Percentiles rank a stretch among this genome's conserved stretches.
Evolutionary conservation across 257 asterid species (phyloP).

Genomic region (Rehmannia glutinosa): DNA sequence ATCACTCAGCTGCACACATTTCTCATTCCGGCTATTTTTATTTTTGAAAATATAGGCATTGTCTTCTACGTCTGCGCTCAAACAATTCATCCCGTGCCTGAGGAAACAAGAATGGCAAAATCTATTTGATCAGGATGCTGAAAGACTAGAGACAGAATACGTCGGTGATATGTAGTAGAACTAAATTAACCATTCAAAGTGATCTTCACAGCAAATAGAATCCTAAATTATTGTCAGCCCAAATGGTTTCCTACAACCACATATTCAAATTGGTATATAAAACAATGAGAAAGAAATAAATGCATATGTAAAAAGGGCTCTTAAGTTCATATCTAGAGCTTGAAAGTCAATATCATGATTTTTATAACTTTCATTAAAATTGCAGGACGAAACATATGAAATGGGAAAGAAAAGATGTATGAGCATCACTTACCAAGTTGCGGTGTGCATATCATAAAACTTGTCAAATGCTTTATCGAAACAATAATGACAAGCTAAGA

Average conservation of each 20-base stretch:
- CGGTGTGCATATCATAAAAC: conserved; percentile 79
- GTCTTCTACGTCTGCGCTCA: conserved; percentile 57
- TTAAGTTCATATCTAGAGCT: no score
- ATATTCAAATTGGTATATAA: background rate
- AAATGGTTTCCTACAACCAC: conserved; percentile 59
- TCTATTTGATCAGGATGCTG: background rate
- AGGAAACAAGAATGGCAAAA: background rate
- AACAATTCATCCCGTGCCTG: conserved; percentile 90
- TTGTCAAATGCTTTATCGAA: conserved; percentile 78
- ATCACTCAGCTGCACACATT: conserved; percentile 48
- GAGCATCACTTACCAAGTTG: conserved; percentile 61
- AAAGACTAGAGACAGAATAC: background rate
- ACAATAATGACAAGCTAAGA: conserved; percentile 76
- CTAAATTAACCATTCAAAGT: conserved; percentile 72
- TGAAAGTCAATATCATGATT: background rate
- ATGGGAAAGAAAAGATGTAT: no score
- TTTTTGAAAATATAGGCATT: conserved; percentile 51
- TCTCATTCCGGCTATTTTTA: conserved; percentile 20
- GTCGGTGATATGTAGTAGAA: background rate
- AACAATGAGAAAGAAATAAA: background rate
- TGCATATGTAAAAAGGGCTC: no score
- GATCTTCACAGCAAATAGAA: conserved; percentile 90
- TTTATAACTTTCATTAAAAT: no score
- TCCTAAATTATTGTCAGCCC: conserved; percentile 73
- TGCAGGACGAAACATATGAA: no score